Conservation (phyloP, 225 moss, liverwort and hornwort species). For the Ulota crispa region DNA sequence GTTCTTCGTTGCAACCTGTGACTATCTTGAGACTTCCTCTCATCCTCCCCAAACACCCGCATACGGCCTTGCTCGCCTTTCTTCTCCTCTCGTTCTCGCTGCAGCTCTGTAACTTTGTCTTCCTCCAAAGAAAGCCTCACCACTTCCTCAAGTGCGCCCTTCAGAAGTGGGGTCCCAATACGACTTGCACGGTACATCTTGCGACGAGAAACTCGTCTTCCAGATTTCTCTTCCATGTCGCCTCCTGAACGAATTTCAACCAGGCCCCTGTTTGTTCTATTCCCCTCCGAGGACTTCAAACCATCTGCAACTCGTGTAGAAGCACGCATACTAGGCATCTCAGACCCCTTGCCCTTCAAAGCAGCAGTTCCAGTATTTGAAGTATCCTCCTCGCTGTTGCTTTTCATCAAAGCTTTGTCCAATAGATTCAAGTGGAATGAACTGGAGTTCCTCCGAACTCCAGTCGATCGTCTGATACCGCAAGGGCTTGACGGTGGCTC, state of each 20-base stretch:
- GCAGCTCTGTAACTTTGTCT: conserved; percentile 27
- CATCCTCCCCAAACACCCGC: not conserved
- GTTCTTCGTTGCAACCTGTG: conserved; percentile 19
- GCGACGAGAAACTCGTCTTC: conserved; percentile 47
- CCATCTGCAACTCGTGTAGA: conserved; percentile 11
- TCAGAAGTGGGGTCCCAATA: conserved; percentile 33
- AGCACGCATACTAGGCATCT: not conserved
- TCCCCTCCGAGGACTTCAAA: conserved; percentile 9
- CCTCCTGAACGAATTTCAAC: conserved; percentile 18
- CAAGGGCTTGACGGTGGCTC: conserved; percentile 24
- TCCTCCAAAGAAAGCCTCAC: conserved; percentile 31
- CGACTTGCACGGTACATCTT: conserved; percentile 51
- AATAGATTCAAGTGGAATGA: conserved; percentile 19
- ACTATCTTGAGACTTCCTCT: not conserved
- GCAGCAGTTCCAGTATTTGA: conserved; percentile 16
- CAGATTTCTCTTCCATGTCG: conserved; percentile 24
- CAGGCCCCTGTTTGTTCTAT: conserved; percentile 1
- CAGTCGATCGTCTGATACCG: conserved; percentile 20
- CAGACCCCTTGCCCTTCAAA: conserved; percentile 9
- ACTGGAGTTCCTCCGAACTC: conserved; percentile 23
- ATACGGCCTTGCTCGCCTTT: conserved; percentile 6
- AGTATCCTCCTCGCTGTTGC: conserved; percentile 21
- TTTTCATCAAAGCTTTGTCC: conserved; percentile 25
- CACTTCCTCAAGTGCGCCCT: conserved; percentile 45
- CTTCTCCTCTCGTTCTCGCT: conserved; percentile 23